Evolutionary conservation across 495 filamentous ascomycete genomes (phyloP).

Genomic region (Podospora appendiculata): DNA sequence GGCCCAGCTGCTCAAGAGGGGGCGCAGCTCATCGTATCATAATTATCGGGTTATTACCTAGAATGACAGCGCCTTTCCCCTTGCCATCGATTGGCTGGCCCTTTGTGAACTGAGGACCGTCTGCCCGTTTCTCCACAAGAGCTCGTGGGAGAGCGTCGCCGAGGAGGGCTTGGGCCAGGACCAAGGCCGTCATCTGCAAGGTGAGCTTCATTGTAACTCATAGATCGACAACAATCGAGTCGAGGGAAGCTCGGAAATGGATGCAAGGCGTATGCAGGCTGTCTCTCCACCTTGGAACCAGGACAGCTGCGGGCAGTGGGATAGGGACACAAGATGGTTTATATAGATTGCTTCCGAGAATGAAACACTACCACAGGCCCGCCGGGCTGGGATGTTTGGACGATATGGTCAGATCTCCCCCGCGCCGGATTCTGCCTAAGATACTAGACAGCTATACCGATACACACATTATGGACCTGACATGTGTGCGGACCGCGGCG

Average conservation of each 20-base stretch:
- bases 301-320: no score
- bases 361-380: no score
- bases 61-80: constrained; percentile 48
- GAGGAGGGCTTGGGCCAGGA: background rate
- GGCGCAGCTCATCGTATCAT: constrained; percentile 3
- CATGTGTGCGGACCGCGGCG: no score
- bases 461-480: no score
- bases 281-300: no score
- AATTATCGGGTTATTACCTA: background rate
- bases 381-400: no score
- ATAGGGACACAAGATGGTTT: no score
- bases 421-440: background rate
- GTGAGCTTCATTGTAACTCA: constrained; percentile 1
- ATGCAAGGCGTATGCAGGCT: no score
- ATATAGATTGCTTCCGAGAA: no score
- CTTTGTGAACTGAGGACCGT: constrained; percentile 25
- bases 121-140: background rate
- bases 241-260: no score
- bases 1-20: background rate
- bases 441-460: background rate
- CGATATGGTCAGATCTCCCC: background rate
- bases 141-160: constrained; percentile 1
- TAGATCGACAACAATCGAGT: no score
- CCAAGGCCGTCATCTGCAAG: constrained; percentile 1
- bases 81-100: constrained; percentile 48